Evolutionary conservation across 2,329 filamentous ascomycete species (phyloP), one percentile per base, ranked within the genome.

Genomic region (Nemania sp.): DNA sequence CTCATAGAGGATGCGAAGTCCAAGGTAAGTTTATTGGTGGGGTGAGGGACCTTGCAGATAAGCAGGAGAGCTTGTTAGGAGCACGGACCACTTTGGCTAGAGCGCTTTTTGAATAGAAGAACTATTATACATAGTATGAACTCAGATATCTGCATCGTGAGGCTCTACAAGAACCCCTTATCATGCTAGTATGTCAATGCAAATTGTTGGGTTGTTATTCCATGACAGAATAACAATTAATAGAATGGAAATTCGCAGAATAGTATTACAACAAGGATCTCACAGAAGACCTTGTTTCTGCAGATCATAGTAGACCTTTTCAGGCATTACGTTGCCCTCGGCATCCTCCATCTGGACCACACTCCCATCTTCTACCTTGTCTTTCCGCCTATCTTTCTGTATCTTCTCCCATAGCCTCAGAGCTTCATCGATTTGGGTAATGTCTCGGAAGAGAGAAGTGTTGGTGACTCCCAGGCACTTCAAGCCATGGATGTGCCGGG

Each of bases 291-390:
- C 93, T 70, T 96, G 91, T 75, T 95, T 96, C 73, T 91, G 89
- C 73, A 97, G 75, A 80, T 99, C 94, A 62, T 92, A 86, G 72
- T 97, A 99, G 49, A 99, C 93, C 80, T 96, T 96, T 76, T 97
- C 91, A 0, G 95, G 94, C 94, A 99, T 99, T 52, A 99, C 94
- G 67, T 99, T 97, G 41, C 94, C 94, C 70, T 96, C 90, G 0
- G 85, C 89, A 72, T 99, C 94, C 78, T 99, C 94, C 94, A 99
- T 99, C 78, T 99, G 91, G 44, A 97, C 90, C 8, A 99, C 83
- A 56, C 88, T 90, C 33, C 93, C 91, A 39, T 89, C 88, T 58
- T 87, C 85, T 1, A 87, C 79, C 70, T 86, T 88, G 60, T 85
- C 84, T 71, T 84, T 87, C 79, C 89, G 91, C 73, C 89, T 88